Evolutionary conservation across 1,139 yeast species (phyloP), one percentile per base, ranked within the genome.

Genomic region (Kodamaea sp.): DNA sequence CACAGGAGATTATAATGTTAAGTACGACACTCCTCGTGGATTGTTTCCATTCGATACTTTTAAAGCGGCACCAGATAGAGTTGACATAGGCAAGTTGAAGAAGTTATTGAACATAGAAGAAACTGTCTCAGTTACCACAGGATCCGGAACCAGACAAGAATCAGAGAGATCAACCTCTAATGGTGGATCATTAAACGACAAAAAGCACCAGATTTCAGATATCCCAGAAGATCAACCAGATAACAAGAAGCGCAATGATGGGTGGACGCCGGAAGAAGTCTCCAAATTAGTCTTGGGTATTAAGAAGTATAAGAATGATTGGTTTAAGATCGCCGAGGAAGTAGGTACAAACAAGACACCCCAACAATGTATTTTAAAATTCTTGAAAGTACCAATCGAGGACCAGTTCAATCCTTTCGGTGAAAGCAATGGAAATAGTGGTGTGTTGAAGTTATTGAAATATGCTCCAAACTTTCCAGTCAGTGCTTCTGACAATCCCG

Each of bases 11-110:
- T 82, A 74, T 51, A 73, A 76, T 26, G 79, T 82, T 2, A 78
- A 74, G 39, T 82, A 81, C 50, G 98, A 94, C 60, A 87, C 96
- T 0, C 98, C 98, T 30, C 74, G 96, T 45, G 97, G 97, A 0
- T 66, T 90, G 46, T 90, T 89, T 56, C 98, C 98, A 15, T 92
- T 90, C 61, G 94, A 89, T 54, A 82, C 89, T 14, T 81, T 77
- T 54, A 80, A 79, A 41, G 66, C 74, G 36, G 78, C 79, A 23
- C 70, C 76, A 4, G 77, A 66, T 28, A 53, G 70, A 29, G 76
- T 80, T 11, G 83, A 82, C 53, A 57, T 80, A 44, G 68, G 70
- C 2, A 78, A 72, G 44, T 59, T 82, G 42, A 83, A 78, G 50
- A 71, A 72, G 35, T 57, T 80, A 35, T 53, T 81, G 48, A 43